A percentile compares a stretch with the other conserved stretches of the same genome.
These are phyloP conservation scores for Pseudevernia furfuracea DNA, from an alignment of 495 filamentous ascomycete genomes.

Conservation along the genomic window DNA sequence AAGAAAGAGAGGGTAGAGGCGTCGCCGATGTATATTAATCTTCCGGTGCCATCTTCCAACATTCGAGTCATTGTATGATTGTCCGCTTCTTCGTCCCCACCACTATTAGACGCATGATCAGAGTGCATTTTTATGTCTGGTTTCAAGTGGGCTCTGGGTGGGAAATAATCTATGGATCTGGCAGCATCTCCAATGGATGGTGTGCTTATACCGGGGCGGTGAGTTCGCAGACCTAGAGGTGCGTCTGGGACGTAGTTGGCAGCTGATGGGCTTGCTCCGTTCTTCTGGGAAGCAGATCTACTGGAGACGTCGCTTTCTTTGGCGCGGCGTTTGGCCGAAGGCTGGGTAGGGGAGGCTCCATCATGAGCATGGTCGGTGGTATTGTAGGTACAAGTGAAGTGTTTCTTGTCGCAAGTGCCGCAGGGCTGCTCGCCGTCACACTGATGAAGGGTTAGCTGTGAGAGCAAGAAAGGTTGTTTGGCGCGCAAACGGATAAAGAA, in stretches of 20 bases:
- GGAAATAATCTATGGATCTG: neutral
- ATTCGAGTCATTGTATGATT: slow-evolving; percentile 50
- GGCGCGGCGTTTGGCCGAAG: slow-evolving; percentile 10
- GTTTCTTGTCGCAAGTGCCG: slow-evolving; percentile 10
- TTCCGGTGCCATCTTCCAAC: slow-evolving; percentile 51
- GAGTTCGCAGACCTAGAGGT: neutral
- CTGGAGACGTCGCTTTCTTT: slow-evolving; percentile 6
- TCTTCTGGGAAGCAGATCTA: neutral
- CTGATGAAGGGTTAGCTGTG: neutral
- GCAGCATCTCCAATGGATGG: slow-evolving; percentile 3
- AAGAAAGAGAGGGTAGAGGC: slow-evolving; percentile 65
- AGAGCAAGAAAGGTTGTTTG: neutral
- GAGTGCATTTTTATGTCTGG: slow-evolving; percentile 2
- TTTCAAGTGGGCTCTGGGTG: neutral
- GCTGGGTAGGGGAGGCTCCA: neutral
- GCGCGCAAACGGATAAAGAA: neutral
- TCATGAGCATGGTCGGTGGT: neutral
- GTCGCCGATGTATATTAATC: slow-evolving; percentile 62
- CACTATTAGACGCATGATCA: slow-evolving; percentile 34
- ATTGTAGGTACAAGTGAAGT: slow-evolving; percentile 12
- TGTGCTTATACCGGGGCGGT: neutral
- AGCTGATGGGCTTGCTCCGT: neutral
- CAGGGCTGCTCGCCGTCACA: slow-evolving; percentile 13
- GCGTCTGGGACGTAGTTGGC: neutral
- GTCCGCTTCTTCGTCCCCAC: slow-evolving; percentile 49